Conservation (phyloP, 257 asterid genomes). For the Scutellaria baicalensis region DNA sequence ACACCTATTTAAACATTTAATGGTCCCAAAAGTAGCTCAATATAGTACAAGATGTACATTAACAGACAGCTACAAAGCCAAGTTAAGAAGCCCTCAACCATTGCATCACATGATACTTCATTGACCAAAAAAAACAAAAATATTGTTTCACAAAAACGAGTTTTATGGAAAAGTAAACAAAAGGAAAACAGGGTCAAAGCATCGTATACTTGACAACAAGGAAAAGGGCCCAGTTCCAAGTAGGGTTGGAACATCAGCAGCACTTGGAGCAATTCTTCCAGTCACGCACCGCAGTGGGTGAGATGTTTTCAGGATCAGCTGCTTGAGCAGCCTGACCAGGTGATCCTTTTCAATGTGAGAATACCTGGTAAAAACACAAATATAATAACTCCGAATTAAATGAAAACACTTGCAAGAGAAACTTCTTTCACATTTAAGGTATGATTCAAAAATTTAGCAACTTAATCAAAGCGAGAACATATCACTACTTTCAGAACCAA, state of each 20-base stretch:
- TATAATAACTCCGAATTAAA: constrained; percentile 8
- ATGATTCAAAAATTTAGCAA: not conserved
- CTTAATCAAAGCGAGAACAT: not conserved
- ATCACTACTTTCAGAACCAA: not conserved
- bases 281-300: constrained; percentile 52
- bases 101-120: not conserved
- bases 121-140: not conserved
- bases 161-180: constrained; percentile 7
- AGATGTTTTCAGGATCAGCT: constrained; percentile 53
- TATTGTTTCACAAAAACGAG: not conserved
- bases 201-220: constrained; percentile 59
- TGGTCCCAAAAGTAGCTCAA: not conserved
- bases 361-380: constrained; percentile 45
- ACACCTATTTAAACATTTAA: not conserved
- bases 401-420: constrained; percentile 10
- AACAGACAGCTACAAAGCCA: not conserved
- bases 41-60: not conserved
- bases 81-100: not conserved
- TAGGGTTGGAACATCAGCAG: constrained; percentile 91
- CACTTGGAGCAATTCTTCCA: constrained; percentile 58
- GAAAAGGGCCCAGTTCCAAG: constrained; percentile 91
- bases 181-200: constrained; percentile 12
- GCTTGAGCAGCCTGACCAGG: constrained; percentile 76
- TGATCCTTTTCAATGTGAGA: constrained; percentile 76
- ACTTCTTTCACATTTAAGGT: not conserved